Evolutionary conservation across 2,329 filamentous ascomycete genomes (phyloP).

Genomic region (Sporothrix pallida): DNA sequence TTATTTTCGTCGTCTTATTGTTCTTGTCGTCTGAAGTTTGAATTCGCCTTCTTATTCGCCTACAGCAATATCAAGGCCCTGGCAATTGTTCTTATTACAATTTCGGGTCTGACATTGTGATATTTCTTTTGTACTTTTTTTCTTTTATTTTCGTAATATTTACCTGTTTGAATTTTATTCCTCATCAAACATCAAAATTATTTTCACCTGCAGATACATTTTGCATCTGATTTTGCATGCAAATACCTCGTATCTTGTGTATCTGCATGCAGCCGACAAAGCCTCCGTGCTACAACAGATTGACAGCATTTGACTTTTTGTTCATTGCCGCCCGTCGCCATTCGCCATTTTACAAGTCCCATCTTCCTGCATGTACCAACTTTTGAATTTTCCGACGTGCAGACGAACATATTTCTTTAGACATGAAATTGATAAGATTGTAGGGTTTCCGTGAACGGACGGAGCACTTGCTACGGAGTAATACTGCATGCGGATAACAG

Average conservation of each 20-base stretch:
- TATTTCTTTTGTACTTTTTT: neutral
- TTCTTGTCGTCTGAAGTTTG: neutral
- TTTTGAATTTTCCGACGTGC: slow-evolving; percentile 6
- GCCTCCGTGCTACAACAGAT: slow-evolving; percentile 2
- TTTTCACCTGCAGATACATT: no score
- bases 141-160: no score
- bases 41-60: neutral
- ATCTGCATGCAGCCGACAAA: neutral
- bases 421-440: slow-evolving; percentile 1
- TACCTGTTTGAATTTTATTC: no score
- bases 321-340: slow-evolving; percentile 2
- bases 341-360: no score
- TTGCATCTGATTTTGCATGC: neutral
- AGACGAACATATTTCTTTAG: neutral
- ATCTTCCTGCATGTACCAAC: neutral
- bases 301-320: neutral
- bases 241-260: neutral
- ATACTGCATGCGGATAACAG: slow-evolving; percentile 19
- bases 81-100: slow-evolving; percentile 1
- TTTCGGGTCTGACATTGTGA: neutral
- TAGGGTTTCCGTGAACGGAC: neutral
- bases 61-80: neutral
- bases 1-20: neutral
- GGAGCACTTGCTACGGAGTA: slow-evolving; percentile 13
- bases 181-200: no score